Percentiles rank a stretch among this genome's conserved stretches.
phyloP scores from a whole-genome alignment of 306 rosid species.

The Mimosa pudica region DNA sequence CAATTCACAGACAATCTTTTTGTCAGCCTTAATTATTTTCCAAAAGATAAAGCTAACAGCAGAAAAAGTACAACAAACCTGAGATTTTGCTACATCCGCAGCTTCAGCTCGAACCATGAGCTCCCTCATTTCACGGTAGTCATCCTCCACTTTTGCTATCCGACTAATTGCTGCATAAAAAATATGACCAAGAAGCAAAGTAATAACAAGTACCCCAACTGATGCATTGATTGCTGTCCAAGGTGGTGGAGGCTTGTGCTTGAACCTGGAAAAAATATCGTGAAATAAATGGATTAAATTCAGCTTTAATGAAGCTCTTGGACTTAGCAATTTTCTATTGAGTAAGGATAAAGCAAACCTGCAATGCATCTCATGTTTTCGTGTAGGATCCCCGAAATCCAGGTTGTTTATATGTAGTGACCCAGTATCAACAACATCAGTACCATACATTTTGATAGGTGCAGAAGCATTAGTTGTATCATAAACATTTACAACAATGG shows the following conservation, averaged over 20 bases:
- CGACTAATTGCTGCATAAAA: slow-evolving; percentile 77
- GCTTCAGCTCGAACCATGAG: slow-evolving; percentile 90
- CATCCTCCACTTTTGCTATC: slow-evolving; percentile 88
- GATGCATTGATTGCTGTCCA: slow-evolving; percentile 76
- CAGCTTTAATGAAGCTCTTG: slow-evolving; percentile 2
- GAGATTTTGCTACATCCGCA: slow-evolving; percentile 97
- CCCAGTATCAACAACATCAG: slow-evolving; percentile 80
- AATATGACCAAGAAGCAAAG: slow-evolving; percentile 78
- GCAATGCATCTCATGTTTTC: slow-evolving; percentile 99
- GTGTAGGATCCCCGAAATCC: slow-evolving; percentile 94
- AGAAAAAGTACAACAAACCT: slow-evolving; percentile 52
- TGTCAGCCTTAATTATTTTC: slow-evolving; percentile 13
- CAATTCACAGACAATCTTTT: background rate
- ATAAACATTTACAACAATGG: slow-evolving; percentile 91
- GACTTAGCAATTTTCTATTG: slow-evolving; percentile 18
- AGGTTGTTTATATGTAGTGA: slow-evolving; percentile 62
- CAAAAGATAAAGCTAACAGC: slow-evolving; percentile 15
- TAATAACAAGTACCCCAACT: slow-evolving; percentile 66
- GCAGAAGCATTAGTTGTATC: slow-evolving; percentile 82
- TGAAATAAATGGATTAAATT: slow-evolving; percentile 1
- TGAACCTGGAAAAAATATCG: slow-evolving; percentile 60
- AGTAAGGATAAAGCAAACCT: slow-evolving; percentile 55
- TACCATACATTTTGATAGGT: slow-evolving; percentile 83
- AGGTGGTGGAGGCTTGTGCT: slow-evolving; percentile 74
- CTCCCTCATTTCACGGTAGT: slow-evolving; percentile 58